Percentiles rank a stretch among this genome's conserved stretches.
These are phyloP conservation scores for Ustilago tritici DNA, from an alignment of 1,284 basidiomycete species.

Conservation along the genomic window DNA sequence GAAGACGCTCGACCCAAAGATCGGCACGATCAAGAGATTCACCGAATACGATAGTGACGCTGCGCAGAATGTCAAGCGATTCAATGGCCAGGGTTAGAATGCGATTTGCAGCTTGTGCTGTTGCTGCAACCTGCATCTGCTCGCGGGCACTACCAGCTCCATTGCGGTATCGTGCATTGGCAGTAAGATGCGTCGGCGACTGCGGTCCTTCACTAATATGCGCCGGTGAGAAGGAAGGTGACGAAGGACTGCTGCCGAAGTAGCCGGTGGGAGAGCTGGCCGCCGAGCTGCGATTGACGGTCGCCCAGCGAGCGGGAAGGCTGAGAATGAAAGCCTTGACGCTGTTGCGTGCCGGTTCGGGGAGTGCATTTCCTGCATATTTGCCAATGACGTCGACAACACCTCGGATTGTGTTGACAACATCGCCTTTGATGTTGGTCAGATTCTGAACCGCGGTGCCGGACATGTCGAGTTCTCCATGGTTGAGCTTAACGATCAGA, in stretches of 20 bases:
- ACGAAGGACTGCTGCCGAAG: slow-evolving; percentile 59
- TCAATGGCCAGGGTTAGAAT: slow-evolving; percentile 87
- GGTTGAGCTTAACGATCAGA: slow-evolving; percentile 64
- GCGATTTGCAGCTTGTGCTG: slow-evolving; percentile 78
- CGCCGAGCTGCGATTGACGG: slow-evolving; percentile 55
- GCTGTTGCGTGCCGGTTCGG: slow-evolving; percentile 81
- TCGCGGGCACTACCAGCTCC: slow-evolving; percentile 38
- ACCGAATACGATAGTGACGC: slow-evolving; percentile 85
- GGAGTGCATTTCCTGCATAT: slow-evolving; percentile 85
- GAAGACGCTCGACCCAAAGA: slow-evolving; percentile 75
- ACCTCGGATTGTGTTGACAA: slow-evolving; percentile 86
- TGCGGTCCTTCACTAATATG: slow-evolving; percentile 47
- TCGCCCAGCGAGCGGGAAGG: slow-evolving; percentile 83
- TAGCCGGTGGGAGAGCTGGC: slow-evolving; percentile 36
- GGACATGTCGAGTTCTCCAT: slow-evolving; percentile 59
- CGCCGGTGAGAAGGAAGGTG: slow-evolving; percentile 60
- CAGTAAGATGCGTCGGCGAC: slow-evolving; percentile 42
- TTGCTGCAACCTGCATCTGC: slow-evolving; percentile 54
- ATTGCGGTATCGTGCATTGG: slow-evolving; percentile 28
- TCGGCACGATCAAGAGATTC: slow-evolving; percentile 89
- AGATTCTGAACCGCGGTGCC: slow-evolving; percentile 70
- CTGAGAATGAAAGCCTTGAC: slow-evolving; percentile 85
- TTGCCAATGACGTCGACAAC: slow-evolving; percentile 88
- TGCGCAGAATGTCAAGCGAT: slow-evolving; percentile 88
- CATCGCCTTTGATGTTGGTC: slow-evolving; percentile 80